Evolutionary conservation across 2,329 filamentous ascomycete species (phyloP), one percentile per base, ranked within the genome.

Genomic region (Fusarium ramigenum): DNA sequence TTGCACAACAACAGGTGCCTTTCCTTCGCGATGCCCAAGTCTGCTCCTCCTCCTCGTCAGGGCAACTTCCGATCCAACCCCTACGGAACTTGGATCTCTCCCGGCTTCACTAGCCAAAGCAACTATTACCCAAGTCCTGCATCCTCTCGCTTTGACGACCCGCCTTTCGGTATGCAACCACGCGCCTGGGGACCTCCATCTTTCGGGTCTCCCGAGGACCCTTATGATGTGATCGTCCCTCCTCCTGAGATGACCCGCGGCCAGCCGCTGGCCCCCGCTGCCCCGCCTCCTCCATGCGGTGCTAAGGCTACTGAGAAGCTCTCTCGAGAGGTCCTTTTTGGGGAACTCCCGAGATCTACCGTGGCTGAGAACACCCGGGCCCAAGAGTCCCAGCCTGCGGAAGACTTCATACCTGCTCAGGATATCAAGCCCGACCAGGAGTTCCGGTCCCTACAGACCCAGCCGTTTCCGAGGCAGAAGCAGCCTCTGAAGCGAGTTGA

Each of bases 401-500:
- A 7, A 19, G 47, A 34, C 15, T 32, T 50, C 47, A 50, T 32
- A 30, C 19, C 19, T 18, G 21, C 10, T 49, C 46, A n/a, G 21
- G 28, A 18, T 9, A 3, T 11, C 28, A 50, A 50, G 8, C 30
- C 30, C n/a, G 10, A 15, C 5, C 21, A 23, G 6, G 30, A 34
- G 16, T 34, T 34, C 16, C 21, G 16, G 16, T 34, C 47, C 4
- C 30, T 11, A 1, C 47, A 34, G 30, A 15, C 16, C 4, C 54
- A 49, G 15, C 7, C 10, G 6, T 2, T 15, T 9, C 7, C 7
- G 30, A 36, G 19, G 8, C 40, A 36, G 9, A 18, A 28, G 25
- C 21, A 49, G 25, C 21, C 21, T 30, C 18, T 71, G 6, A 71
- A 47, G 3, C 63, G 63, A 46, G 69, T 72, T 2, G 43, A 65